Evolutionary conservation across 179 eudicot species (phyloP).

Genomic region (Silene coronaria): DNA sequence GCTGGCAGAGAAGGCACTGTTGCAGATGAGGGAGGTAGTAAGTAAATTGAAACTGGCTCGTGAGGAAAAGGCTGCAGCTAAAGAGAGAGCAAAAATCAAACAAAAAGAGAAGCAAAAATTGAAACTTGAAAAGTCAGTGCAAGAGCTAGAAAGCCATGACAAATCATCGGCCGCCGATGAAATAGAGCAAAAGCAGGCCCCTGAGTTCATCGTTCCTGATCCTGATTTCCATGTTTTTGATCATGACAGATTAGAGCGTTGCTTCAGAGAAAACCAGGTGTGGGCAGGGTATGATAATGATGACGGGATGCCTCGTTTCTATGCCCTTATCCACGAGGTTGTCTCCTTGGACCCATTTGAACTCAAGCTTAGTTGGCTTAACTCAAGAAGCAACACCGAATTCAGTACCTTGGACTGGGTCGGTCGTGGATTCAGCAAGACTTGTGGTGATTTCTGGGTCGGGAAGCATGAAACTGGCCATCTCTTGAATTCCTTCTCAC

Average conservation of each 20-base stretch:
- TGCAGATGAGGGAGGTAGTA: constrained; percentile 39
- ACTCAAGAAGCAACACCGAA: constrained; percentile 60
- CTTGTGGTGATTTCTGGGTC: constrained; percentile 71
- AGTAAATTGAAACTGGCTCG: constrained; percentile 30
- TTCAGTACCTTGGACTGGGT: constrained; percentile 58
- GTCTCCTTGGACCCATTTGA: constrained; percentile 64
- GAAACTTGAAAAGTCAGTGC: constrained; percentile 25
- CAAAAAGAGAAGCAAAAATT: constrained; percentile 21
- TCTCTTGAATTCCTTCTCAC: constrained; percentile 72
- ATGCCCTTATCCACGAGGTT: constrained; percentile 67
- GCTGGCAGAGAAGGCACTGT: constrained; percentile 46
- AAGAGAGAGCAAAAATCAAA: constrained; percentile 29
- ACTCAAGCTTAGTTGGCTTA: constrained; percentile 61
- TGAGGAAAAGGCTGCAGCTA: constrained; percentile 27
- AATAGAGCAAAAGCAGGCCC: not conserved
- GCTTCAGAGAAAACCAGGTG: constrained; percentile 68
- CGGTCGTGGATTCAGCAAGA: constrained; percentile 55
- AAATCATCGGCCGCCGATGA: constrained; percentile 8
- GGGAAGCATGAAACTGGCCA: constrained; percentile 36
- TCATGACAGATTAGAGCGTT: constrained; percentile 60
- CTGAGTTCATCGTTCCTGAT: constrained; percentile 54
- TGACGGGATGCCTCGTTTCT: constrained; percentile 93
- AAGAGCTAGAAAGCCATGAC: constrained; percentile 31
- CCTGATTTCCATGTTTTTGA: constrained; percentile 87
- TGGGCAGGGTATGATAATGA: constrained; percentile 89